Conservation (phyloP, 805 yeast species). For the Spathaspora gorwiae region DNA sequence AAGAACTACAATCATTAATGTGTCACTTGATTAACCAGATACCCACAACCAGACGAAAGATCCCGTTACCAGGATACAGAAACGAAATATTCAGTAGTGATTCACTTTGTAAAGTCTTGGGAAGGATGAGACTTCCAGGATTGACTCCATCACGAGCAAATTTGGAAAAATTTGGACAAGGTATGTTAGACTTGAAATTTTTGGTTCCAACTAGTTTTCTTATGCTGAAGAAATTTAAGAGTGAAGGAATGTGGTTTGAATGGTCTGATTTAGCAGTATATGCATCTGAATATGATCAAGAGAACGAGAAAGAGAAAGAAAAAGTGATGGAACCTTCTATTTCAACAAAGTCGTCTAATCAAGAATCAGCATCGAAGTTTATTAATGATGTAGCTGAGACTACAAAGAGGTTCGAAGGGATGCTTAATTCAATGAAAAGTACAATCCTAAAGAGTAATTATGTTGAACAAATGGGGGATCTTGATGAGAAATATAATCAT, state of each 20-base stretch:
- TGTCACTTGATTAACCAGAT: slow-evolving; percentile 18
- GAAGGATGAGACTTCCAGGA: slow-evolving; percentile 22
- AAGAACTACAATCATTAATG: slow-evolving; percentile 20
- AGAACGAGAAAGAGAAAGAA: not conserved
- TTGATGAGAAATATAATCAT: slow-evolving; percentile 30
- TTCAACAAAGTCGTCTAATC: not conserved
- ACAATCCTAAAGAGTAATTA: slow-evolving; percentile 27
- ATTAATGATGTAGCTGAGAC: slow-evolving; percentile 21
- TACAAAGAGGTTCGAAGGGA: slow-evolving; percentile 25
- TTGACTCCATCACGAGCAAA: slow-evolving; percentile 33
- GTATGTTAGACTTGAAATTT: slow-evolving; percentile 30
- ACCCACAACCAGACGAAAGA: slow-evolving; percentile 24
- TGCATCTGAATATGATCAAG: not conserved
- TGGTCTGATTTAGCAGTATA: slow-evolving; percentile 33
- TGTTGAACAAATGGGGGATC: slow-evolving; percentile 20
- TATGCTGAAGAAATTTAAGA: slow-evolving; percentile 30
- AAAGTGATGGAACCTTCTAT: not conserved
- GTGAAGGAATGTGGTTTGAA: slow-evolving; percentile 43
- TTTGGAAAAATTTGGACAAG: slow-evolving; percentile 39
- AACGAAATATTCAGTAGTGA: slow-evolving; percentile 39
- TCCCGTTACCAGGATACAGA: slow-evolving; percentile 38
- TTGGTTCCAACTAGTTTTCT: slow-evolving; percentile 29
- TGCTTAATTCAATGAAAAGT: slow-evolving; percentile 29
- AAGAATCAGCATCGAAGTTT: slow-evolving; percentile 6
- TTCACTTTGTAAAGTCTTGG: slow-evolving; percentile 26